Conservation (phyloP, 2,329 filamentous ascomycete species). For the Botrytis hyacinthi region DNA sequence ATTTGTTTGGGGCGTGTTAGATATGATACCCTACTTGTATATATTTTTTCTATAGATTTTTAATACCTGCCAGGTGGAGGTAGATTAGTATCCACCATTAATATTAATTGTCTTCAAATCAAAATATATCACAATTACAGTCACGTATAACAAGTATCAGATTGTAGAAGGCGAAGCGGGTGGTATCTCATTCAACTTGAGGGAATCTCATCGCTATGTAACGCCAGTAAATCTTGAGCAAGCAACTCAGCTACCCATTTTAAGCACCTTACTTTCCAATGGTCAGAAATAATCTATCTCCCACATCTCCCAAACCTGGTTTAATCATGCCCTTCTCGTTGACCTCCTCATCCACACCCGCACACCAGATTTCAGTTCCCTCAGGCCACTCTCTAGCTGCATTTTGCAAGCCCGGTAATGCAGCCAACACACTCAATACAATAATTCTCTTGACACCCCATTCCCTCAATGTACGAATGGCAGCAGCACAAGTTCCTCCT, state of each 20-base stretch:
- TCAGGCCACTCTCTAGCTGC: constrained; percentile 78
- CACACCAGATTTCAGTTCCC: constrained; percentile 76
- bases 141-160: background rate
- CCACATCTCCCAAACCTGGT: constrained; percentile 86
- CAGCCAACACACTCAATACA: constrained; percentile 72
- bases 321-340: constrained; percentile 85
- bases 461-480: constrained; percentile 83
- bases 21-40: constrained; percentile 26
- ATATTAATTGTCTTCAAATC: background rate
- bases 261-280: constrained; percentile 66
- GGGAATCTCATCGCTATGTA: background rate
- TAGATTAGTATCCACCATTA: constrained; percentile 22
- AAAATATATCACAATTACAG: background rate
- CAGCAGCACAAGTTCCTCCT: constrained; percentile 82
- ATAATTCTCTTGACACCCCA: constrained; percentile 87
- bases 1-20: constrained; percentile 12
- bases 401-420: constrained; percentile 64
- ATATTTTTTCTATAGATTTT: constrained; percentile 15
- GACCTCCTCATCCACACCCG: constrained; percentile 71
- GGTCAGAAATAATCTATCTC: constrained; percentile 85
- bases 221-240: background rate
- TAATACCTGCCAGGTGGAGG: constrained; percentile 17
- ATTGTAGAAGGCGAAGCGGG: background rate
- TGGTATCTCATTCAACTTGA: constrained; percentile 16
- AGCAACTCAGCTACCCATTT: background rate